Conservation (phyloP, 257 asterid genomes). For the Nicotiana obtusifolia region DNA sequence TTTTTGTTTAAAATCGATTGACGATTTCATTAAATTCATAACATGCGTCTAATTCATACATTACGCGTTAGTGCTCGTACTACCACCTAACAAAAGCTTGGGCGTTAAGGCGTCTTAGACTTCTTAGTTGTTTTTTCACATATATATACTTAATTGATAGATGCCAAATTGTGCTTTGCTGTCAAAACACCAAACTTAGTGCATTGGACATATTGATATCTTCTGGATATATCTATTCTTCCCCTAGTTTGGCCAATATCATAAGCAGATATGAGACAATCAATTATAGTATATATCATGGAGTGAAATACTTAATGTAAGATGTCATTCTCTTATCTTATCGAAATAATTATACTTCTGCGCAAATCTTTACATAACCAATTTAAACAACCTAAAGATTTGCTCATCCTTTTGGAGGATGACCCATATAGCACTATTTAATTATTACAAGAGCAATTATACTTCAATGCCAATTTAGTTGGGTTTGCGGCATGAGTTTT, state of each 20-base stretch:
- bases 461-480: no score
- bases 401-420: not conserved
- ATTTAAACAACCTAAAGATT: conserved; percentile 6
- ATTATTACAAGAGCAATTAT: not conserved
- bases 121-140: not conserved
- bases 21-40: no score
- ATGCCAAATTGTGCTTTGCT: conserved; percentile 1
- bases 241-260: not conserved
- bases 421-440: not conserved
- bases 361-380: not conserved
- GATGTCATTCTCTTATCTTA: conserved; percentile 6
- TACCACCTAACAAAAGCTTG: not conserved
- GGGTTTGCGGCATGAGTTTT: no score
- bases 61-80: no score
- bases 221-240: not conserved
- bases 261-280: conserved; percentile 4
- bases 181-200: not conserved
- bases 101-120: not conserved
- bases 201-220: not conserved
- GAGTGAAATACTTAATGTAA: conserved; percentile 1
- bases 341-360: not conserved
- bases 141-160: not conserved
- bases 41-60: no score
- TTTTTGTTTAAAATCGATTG: no score
- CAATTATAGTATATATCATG: not conserved